phyloP scores from a whole-genome alignment of 2,329 filamentous ascomycete genomes.

The Pseudogymnoascus sp. region DNA sequence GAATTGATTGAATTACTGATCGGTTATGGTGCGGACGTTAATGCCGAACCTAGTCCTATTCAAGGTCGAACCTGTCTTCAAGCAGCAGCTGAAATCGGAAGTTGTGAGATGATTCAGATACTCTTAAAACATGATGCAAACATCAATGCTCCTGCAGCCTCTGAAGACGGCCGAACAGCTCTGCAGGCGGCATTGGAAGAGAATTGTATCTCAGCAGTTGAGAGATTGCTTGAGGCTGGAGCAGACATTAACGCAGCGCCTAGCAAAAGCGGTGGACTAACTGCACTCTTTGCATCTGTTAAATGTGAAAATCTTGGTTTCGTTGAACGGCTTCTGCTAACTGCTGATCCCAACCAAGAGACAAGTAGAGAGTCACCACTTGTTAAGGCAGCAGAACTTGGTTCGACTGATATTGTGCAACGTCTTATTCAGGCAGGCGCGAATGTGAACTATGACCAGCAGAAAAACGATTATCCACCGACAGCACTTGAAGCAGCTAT shows the following conservation, averaged over 20 bases:
- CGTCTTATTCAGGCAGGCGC: neutral
- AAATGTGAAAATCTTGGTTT: slow-evolving; percentile 6
- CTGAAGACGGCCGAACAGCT: slow-evolving; percentile 16
- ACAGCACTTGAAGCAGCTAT: neutral
- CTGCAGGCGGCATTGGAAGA: slow-evolving; percentile 17
- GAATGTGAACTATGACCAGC: neutral
- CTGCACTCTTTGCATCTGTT: slow-evolving; percentile 14
- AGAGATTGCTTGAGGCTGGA: slow-evolving; percentile 13
- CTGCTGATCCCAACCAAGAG: slow-evolving; percentile 13
- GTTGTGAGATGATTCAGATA: slow-evolving; percentile 30
- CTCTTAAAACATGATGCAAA: slow-evolving; percentile 25
- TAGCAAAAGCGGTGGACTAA: neutral
- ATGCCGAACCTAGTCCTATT: neutral
- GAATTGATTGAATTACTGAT: neutral
- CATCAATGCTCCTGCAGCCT: slow-evolving; percentile 15
- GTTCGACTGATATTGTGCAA: neutral
- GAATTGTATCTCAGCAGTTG: slow-evolving; percentile 14
- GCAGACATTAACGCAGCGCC: slow-evolving; percentile 18
- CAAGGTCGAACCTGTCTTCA: slow-evolving; percentile 10
- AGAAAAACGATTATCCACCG: neutral
- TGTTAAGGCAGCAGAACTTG: neutral
- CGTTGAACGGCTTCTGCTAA: slow-evolving; percentile 8
- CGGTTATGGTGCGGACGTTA: neutral
- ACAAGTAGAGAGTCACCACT: slow-evolving; percentile 11
- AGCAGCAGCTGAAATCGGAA: slow-evolving; percentile 29